Conservation (phyloP, 2,329 filamentous ascomycete species). For the Apiospora aurea region DNA sequence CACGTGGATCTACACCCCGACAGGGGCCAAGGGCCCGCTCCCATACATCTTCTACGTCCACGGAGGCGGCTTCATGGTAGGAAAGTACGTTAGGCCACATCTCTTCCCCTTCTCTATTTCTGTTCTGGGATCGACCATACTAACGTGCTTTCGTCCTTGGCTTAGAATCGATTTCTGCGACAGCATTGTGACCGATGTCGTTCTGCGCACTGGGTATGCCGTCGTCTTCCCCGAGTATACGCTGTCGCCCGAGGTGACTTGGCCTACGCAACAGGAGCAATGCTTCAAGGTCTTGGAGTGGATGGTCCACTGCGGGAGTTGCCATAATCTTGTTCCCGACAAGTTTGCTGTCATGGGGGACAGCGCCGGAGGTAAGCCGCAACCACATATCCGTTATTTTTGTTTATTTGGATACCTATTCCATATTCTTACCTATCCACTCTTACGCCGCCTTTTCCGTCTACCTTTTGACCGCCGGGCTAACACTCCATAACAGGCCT, state of each 20-base stretch:
- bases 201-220: not conserved
- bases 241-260: not conserved
- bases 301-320: not conserved
- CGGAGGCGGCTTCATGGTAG: not conserved
- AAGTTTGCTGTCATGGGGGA: not conserved
- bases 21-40: not conserved
- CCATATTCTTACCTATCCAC: not conserved
- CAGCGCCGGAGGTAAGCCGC: conserved; percentile 6
- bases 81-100: not conserved
- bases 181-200: not conserved
- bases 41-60: not conserved
- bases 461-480: not conserved
- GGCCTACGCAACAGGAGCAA: not conserved
- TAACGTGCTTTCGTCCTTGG: not conserved
- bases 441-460: not conserved
- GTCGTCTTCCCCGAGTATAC: not conserved
- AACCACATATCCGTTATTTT: not conserved
- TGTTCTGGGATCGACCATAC: not conserved
- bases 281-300: not conserved
- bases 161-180: not conserved
- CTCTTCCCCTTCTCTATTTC: not conserved
- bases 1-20: not conserved
- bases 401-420: not conserved
- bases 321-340: not conserved
- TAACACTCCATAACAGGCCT: not conserved